Evolutionary conservation across 2,329 filamentous ascomycete genomes (phyloP).

Genomic region (Incumbomyces delicatus): DNA sequence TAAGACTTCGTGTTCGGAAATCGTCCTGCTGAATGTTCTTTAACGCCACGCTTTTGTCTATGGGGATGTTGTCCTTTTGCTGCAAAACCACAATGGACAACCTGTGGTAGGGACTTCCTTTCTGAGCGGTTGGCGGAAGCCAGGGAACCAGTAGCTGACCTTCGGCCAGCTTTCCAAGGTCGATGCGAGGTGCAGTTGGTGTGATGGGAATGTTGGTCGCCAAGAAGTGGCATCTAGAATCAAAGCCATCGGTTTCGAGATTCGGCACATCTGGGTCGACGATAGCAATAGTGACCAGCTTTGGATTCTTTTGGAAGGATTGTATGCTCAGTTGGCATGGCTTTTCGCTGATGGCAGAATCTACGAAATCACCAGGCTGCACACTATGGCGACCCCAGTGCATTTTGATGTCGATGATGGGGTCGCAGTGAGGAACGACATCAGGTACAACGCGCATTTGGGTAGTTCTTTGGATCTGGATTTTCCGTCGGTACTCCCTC

Average conservation of each 20-base stretch:
- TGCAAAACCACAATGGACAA: constrained; percentile 74
- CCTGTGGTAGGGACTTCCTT: constrained; percentile 84
- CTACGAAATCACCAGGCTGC: constrained; percentile 67
- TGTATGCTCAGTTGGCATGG: constrained; percentile 72
- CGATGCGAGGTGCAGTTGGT: constrained; percentile 50
- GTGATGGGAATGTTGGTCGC: constrained; percentile 63
- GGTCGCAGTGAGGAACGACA: constrained; percentile 69
- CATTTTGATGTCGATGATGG: constrained; percentile 68
- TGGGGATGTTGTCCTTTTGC: constrained; percentile 53
- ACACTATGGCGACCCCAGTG: constrained; percentile 64
- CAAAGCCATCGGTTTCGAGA: constrained; percentile 62
- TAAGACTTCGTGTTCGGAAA: constrained; percentile 67
- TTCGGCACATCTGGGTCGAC: constrained; percentile 87
- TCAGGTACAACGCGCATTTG: constrained; percentile 87
- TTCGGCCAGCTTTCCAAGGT: constrained; percentile 53
- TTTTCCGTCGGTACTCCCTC: constrained; percentile 67
- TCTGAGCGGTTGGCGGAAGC: constrained; percentile 77
- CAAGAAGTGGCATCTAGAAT: constrained; percentile 76
- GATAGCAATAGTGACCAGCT: constrained; percentile 73
- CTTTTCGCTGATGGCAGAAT: constrained; percentile 62
- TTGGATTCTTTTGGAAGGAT: constrained; percentile 70
- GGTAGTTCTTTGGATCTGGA: constrained; percentile 74
- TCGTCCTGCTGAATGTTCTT: constrained; percentile 47
- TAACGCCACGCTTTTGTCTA: constrained; percentile 51
- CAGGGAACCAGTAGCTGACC: constrained; percentile 66